Evolutionary conservation across 345 rosid genomes (phyloP).

Genomic region (Combretum micranthum): DNA sequence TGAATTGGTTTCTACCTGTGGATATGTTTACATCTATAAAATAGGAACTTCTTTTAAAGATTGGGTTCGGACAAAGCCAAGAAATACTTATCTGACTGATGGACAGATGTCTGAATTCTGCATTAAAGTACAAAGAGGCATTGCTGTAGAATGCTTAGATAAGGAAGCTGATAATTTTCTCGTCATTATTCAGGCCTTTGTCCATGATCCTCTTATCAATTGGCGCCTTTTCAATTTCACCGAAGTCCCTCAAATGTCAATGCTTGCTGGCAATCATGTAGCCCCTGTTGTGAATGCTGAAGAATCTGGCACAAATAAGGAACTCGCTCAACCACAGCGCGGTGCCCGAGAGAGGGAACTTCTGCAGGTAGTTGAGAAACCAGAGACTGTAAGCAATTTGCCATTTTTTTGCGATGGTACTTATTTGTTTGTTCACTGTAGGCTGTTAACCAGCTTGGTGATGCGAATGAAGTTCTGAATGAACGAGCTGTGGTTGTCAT

Average conservation of each 20-base stretch:
- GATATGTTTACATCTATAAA: too few species aligned
- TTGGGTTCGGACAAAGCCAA: too few species aligned
- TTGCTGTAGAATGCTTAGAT: background rate
- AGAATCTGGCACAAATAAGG: slow-evolving; percentile 51
- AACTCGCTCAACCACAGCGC: slow-evolving; percentile 86
- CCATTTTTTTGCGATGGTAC: slow-evolving; percentile 6
- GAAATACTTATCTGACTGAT: too few species aligned
- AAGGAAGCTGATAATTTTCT: slow-evolving; percentile 9
- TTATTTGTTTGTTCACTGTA: slow-evolving; percentile 14
- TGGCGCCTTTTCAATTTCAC: slow-evolving; percentile 99
- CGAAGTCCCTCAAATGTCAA: slow-evolving; percentile 89
- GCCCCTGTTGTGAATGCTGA: slow-evolving; percentile 54
- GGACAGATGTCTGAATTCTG: too few species aligned
- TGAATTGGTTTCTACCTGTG: too few species aligned
- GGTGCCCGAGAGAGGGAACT: slow-evolving; percentile 91
- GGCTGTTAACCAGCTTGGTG: slow-evolving; percentile 98
- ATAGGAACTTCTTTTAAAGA: too few species aligned
- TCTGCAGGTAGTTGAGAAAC: slow-evolving; percentile 59
- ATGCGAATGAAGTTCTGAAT: slow-evolving; percentile 92
- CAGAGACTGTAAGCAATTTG: background rate
- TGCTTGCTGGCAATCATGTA: slow-evolving; percentile 43
- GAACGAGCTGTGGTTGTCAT: slow-evolving; percentile 92
- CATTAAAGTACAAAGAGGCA: background rate
- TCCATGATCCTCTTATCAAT: slow-evolving; percentile 95
- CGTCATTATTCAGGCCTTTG: slow-evolving; percentile 66